Conservation (phyloP, 2,329 filamentous ascomycete genomes). For the Fusarium sp. region DNA sequence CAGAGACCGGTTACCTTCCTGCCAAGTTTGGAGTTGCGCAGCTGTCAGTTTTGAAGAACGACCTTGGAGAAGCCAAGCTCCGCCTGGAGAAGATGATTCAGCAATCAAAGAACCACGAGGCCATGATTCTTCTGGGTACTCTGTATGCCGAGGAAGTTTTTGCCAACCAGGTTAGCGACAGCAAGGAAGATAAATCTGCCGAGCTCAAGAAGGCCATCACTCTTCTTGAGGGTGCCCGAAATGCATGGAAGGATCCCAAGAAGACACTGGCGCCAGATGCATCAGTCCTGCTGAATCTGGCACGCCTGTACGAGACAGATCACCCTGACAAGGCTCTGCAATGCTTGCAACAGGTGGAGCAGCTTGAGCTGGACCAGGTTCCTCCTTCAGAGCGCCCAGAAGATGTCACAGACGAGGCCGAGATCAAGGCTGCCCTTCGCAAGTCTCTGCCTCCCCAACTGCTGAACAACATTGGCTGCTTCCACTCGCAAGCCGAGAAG, state of each 20-base stretch:
- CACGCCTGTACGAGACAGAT: constrained; percentile 88
- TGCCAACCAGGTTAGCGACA: constrained; percentile 75
- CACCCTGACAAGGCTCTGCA: constrained; percentile 91
- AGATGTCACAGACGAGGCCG: constrained; percentile 66
- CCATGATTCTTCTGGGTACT: constrained; percentile 91
- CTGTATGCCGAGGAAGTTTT: constrained; percentile 97
- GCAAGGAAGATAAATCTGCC: constrained; percentile 86
- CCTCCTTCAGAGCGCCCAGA: constrained; percentile 75
- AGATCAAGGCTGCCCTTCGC: constrained; percentile 72
- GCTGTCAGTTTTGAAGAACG: constrained; percentile 84
- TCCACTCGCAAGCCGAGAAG: constrained; percentile 90
- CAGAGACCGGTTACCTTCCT: constrained; percentile 91
- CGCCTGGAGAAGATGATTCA: constrained; percentile 94
- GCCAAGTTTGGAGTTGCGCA: constrained; percentile 96
- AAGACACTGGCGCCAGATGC: constrained; percentile 84
- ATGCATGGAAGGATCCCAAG: constrained; percentile 93
- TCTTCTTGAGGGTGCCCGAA: constrained; percentile 85
- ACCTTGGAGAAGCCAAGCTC: constrained; percentile 92
- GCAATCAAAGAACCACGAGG: constrained; percentile 84
- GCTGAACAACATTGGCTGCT: constrained; percentile 97
- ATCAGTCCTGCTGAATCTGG: constrained; percentile 90
- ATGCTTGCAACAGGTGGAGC: constrained; percentile 91
- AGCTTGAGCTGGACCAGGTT: constrained; percentile 86
- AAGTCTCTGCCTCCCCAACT: constrained; percentile 88
- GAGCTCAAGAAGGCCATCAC: constrained; percentile 89